Percentiles rank a stretch among this genome's conserved stretches.
phyloP scores from a whole-genome alignment of 225 moss, liverwort and hornwort genomes.

The Polytrichum formosum region DNA sequence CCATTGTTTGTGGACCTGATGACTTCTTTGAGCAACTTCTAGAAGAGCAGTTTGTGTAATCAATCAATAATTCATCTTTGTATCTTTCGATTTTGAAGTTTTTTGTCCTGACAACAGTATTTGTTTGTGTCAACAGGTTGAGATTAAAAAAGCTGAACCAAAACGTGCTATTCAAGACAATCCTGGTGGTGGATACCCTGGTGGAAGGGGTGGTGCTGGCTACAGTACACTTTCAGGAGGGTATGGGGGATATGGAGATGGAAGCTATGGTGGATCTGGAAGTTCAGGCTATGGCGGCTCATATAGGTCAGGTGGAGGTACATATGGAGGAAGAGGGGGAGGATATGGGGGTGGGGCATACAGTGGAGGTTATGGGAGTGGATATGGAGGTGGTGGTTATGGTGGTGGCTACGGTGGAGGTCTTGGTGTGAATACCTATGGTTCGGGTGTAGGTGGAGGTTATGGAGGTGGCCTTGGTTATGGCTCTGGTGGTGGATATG shows the following conservation, averaged over 20 bases:
- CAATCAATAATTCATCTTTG: too few species aligned
- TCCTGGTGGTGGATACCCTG: conserved; percentile 58
- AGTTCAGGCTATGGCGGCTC: conserved; percentile 67
- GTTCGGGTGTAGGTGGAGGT: conserved; percentile 69
- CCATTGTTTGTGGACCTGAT: too few species aligned
- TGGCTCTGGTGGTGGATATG: conserved; percentile 84
- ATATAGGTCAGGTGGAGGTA: conserved; percentile 70
- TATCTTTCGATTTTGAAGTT: too few species aligned
- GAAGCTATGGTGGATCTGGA: conserved; percentile 59
- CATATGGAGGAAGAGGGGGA: conserved; percentile 69
- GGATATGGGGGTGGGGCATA: conserved; percentile 67
- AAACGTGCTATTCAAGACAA: conserved; percentile 85
- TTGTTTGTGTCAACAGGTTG: conserved; percentile 45
- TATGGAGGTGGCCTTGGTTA: conserved; percentile 89
- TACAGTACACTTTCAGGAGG: conserved; percentile 57
- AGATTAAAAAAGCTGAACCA: conserved; percentile 93
- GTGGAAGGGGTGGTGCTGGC: conserved; percentile 56
- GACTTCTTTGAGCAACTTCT: too few species aligned
- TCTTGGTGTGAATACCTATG: conserved; percentile 72
- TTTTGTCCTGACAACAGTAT: too few species aligned
- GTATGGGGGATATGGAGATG: conserved; percentile 76
- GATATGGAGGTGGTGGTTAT: conserved; percentile 60
- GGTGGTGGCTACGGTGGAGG: conserved; percentile 55
- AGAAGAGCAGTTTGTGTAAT: too few species aligned
- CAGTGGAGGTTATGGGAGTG: conserved; percentile 67